Base-by-base conservation (phyloP, 2,329 filamentous ascomycete species). In the Fusarium liriodendri region DNA sequence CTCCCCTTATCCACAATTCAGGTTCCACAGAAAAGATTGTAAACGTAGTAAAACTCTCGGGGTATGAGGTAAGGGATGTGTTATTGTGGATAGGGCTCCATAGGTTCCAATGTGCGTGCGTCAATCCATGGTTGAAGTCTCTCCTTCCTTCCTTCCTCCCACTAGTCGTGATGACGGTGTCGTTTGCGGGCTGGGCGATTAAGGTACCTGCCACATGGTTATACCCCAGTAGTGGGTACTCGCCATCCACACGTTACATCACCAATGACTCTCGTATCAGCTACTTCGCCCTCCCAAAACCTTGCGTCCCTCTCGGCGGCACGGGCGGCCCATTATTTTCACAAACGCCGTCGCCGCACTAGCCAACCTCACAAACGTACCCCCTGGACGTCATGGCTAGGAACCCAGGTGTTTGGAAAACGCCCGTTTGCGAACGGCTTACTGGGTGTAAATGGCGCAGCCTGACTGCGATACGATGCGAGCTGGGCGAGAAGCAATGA, bases 61-160 rank as follows among this genome's bases (percentile, higher is more conserved):
- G 61, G 64, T 70, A 73, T 76, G 76, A 78, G 71, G 75, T 77
- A 74, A 78, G 73, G 70, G 64, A 64, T 63, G 29, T 64, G 40
- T 50, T 18, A 25, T 33, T 20, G 52, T 47, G 58, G 52, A 35
- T 50, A 52, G 47, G 32, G 45, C 45, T 47, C 27, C 25, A 52
- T 52, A 27, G 40, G 61, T 52, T 64, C 42, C 45, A 47, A 47
- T 47, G 45, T 47, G 22, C 45, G 47, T 52, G 47, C 47, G 47
- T 52, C 47, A 27, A 52, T 20, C 47, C 27, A 52, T 58, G 60
- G 42, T 60, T 63, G 35, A 64, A 59, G 16, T 10, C 45, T 52
- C 29, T 42, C 29, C 18, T 47, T 32, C 45, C 52, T 66, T 50
- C 45, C 45, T 50, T 52, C 47, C 47, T 52, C 47, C 47, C 47